Conservation (phyloP, 2,329 filamentous ascomycete species). For the Epichloe glyceriae region DNA sequence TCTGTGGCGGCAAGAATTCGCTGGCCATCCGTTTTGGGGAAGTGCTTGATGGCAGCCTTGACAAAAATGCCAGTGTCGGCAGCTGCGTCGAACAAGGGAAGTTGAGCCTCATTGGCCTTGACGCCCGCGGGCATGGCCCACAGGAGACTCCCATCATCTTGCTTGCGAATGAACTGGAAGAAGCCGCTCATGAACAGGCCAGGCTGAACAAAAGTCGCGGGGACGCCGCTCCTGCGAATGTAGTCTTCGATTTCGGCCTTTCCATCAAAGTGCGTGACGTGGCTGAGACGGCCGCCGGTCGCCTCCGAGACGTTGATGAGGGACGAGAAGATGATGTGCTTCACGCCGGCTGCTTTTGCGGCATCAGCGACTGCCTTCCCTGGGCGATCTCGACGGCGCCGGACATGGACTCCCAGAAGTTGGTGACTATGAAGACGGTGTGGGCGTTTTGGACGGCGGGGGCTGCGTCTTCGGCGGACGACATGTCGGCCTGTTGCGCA, state of each 20-base stretch:
- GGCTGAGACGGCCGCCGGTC: constrained; percentile 22
- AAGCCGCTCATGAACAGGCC: constrained; percentile 43
- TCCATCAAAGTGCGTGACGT: constrained; percentile 39
- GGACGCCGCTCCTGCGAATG: constrained; percentile 35
- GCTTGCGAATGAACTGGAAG: constrained; percentile 15
- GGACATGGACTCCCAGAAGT: constrained; percentile 23
- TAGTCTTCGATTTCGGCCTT: constrained; percentile 46
- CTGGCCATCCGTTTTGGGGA: constrained; percentile 21
- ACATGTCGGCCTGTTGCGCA: constrained; percentile 26
- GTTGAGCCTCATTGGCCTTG: constrained; percentile 16
- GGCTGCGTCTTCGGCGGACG: constrained; percentile 20
- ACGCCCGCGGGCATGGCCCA: constrained; percentile 15
- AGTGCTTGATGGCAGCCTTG: constrained; percentile 20
- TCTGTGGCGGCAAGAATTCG: constrained; percentile 22
- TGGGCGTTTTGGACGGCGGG: constrained; percentile 27
- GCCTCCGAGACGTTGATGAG: constrained; percentile 25
- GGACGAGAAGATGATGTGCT: constrained; percentile 34
- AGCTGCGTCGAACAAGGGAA: constrained; percentile 25
- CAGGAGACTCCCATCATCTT: constrained; percentile 17
- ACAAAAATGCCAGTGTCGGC: constrained; percentile 28
- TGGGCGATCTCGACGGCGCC: constrained; percentile 26
- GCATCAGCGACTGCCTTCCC: constrained; percentile 33
- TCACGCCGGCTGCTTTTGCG: constrained; percentile 27
- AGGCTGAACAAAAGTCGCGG: constrained; percentile 37
- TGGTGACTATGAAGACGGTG: constrained; percentile 29